Evolutionary conservation across 1,284 basidiomycete species (phyloP).

Genomic region (Trametes sp.): DNA sequence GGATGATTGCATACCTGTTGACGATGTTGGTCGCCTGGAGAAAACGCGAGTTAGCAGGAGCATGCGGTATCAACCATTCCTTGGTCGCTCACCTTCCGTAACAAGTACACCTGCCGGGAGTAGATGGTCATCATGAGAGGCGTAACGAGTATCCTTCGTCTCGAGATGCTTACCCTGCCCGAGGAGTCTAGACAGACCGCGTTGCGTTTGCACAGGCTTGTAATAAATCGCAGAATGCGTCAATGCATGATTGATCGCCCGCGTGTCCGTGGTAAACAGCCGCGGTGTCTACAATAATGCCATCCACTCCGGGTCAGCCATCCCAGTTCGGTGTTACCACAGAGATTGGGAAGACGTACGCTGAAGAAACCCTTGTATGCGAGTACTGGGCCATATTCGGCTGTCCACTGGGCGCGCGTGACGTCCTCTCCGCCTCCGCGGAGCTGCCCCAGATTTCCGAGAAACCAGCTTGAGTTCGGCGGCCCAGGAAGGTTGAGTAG

Average conservation of each 20-base stretch:
- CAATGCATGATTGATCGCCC: neutral
- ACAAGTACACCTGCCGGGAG: neutral
- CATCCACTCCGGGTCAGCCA: neutral
- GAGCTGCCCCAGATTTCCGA: slow-evolving; percentile 1
- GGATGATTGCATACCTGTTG: neutral
- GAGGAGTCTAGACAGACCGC: neutral
- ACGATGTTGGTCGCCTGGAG: neutral
- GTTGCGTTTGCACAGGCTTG: neutral
- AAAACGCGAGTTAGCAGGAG: too few relatives aligned
- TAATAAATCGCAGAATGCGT: neutral
- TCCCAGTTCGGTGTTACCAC: neutral
- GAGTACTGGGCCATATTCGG: neutral
- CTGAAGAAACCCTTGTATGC: neutral
- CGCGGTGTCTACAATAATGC: neutral
- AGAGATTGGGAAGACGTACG: neutral
- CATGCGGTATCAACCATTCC: too few relatives aligned
- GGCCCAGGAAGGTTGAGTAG: neutral
- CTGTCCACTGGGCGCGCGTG: slow-evolving; percentile 1
- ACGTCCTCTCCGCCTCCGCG: neutral
- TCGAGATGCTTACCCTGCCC: neutral
- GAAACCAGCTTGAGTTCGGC: neutral
- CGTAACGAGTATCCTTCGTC: neutral
- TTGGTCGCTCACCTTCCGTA: too few relatives aligned
- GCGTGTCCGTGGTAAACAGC: neutral
- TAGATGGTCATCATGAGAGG: neutral